Percentiles rank a stretch among this genome's conserved stretches.
phyloP scores from a whole-genome alignment of 371 early-diverging fungal species.

The Zychaea mexicana region DNA sequence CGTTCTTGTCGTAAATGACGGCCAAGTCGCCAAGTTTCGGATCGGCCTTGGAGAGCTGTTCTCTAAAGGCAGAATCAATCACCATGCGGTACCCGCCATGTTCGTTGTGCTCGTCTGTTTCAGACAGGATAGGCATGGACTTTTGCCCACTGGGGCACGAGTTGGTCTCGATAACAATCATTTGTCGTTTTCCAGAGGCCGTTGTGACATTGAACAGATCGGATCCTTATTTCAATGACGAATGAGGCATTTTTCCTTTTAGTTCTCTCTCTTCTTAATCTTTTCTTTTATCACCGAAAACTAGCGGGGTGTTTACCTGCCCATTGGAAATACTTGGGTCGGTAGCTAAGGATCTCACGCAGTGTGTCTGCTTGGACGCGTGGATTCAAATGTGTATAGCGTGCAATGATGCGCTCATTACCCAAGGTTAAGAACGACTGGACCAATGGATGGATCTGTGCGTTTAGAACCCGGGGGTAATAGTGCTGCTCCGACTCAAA shows the following conservation, averaged over 20 bases:
- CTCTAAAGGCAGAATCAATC: conserved; percentile 76
- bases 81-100: conserved; percentile 82
- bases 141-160: conserved; percentile 96
- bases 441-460: conserved; percentile 88
- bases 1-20: conserved; percentile 89
- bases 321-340: conserved; percentile 89
- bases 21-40: conserved; percentile 80
- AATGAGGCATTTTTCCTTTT: too few relatives aligned
- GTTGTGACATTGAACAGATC: conserved; percentile 94
- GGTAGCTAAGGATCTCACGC: conserved; percentile 68
- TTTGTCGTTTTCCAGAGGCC: conserved; percentile 84
- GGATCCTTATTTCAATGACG: too few relatives aligned
- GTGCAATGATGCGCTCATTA: conserved; percentile 87
- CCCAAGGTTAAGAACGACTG: conserved; percentile 87
- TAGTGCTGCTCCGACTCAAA: conserved; percentile 90
- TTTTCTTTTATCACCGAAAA: too few relatives aligned
- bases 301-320: too few relatives aligned
- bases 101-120: conserved; percentile 74
- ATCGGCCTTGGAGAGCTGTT: conserved; percentile 73
- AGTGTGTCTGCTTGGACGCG: conserved; percentile 72
- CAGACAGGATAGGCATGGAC: conserved; percentile 90
- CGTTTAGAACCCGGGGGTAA: conserved; percentile 92
- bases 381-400: conserved; percentile 91
- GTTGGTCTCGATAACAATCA: conserved; percentile 96
- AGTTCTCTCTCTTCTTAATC: too few relatives aligned